Conservation (phyloP, 2,329 filamentous ascomycete genomes). For the Tolypocladium ophioglossoides region DNA sequence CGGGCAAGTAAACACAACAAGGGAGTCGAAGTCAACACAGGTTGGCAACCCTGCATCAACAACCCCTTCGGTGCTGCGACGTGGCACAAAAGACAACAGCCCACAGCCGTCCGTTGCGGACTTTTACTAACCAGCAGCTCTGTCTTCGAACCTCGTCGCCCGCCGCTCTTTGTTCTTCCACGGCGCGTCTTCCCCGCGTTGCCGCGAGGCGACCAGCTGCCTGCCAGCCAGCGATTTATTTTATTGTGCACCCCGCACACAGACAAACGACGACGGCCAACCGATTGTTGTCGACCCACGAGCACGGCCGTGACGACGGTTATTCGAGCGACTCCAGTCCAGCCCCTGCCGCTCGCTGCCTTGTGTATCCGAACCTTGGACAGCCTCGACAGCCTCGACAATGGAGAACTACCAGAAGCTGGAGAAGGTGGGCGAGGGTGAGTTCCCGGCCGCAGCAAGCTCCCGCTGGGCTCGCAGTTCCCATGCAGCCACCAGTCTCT, state of each 20-base stretch:
- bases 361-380: neutral
- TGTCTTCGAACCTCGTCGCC: neutral
- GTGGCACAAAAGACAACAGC: neutral
- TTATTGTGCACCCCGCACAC: constrained; percentile 4
- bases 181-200: neutral
- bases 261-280: neutral
- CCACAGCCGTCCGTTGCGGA: neutral
- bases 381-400: constrained; percentile 4
- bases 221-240: neutral
- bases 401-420: constrained; percentile 98
- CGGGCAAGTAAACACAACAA: constrained; percentile 4
- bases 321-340: neutral
- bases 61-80: neutral
- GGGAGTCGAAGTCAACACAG: neutral
- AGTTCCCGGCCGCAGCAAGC: constrained; percentile 13
- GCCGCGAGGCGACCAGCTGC: neutral
- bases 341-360: neutral
- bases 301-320: neutral
- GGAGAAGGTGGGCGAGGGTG: constrained; percentile 94
- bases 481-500: neutral
- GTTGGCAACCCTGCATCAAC: neutral
- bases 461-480: neutral
- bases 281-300: neutral
- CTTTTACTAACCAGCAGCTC: neutral
- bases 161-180: neutral